These are phyloP conservation scores for Ichthyophthirius multifiliis DNA, from an alignment of 169 alveolate genomes.

Conservation along the genomic window DNA sequence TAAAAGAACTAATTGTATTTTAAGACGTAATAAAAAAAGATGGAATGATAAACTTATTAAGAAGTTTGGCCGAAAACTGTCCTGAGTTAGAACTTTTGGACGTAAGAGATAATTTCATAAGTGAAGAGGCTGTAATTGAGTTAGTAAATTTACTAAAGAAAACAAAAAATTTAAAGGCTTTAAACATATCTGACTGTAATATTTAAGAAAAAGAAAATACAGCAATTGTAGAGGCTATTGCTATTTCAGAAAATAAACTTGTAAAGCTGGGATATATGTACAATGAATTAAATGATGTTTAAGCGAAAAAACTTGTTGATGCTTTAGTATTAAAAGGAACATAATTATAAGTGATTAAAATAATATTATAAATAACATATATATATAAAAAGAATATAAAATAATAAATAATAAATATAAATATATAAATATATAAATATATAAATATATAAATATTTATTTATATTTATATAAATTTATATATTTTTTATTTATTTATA, in stretches of 20 bases:
- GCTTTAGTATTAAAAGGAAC: neutral
- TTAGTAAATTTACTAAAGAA: constrained; percentile 2
- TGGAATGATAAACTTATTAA: constrained; percentile 31
- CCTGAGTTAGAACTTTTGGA: constrained; percentile 16
- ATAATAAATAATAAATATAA: too few species aligned
- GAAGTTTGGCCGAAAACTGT: constrained; percentile 11
- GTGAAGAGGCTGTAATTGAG: constrained; percentile 14
- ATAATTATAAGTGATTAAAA: constrained; percentile 2
- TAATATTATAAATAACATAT: neutral
- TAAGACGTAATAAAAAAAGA: constrained; percentile 38
- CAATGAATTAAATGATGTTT: constrained; percentile 23
- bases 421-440: too few species aligned
- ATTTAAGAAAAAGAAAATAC: constrained; percentile 37
- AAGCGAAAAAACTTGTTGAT: constrained; percentile 20
- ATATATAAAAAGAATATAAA: neutral
- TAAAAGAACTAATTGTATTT: constrained; percentile 32
- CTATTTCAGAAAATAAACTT: neutral
- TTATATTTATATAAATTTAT: too few species aligned
- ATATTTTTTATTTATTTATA: neutral
- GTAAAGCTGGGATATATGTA: constrained; percentile 36
- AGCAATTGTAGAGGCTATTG: constrained; percentile 23
- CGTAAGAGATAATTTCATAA: constrained; percentile 42
- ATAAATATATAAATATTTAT: too few species aligned
- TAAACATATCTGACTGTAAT: constrained; percentile 38
- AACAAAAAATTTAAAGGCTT: neutral